Base-by-base conservation (phyloP, 805 yeast species). In the Sugiyamaella qingdaonensis region DNA sequence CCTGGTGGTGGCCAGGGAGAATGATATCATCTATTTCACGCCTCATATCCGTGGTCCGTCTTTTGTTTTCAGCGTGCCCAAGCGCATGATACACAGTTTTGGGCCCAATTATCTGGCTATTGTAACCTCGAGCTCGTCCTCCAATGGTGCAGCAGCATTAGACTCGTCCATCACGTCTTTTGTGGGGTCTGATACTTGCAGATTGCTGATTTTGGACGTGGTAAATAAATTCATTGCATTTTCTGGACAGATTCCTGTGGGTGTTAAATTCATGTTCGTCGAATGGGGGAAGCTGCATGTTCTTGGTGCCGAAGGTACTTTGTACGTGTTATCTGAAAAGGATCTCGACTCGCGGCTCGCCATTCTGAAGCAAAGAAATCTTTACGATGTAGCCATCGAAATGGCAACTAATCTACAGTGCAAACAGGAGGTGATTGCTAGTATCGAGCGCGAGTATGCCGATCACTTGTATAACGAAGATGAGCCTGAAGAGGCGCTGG, bases 301-400 rank as follows among this genome's bases (percentile, higher is more conserved):
- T 8, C 67, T 91, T 11, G 80, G 89, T 1, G 72, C 84, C 1
- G 95, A 90, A 65, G 97, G 97, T 0, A 69, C 86, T 1, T 69
- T 92, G 7, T 83, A 85, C 63, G 78, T 77, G 54, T 67, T 89
- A 13, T 81, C 78, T 42, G 95, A 88, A 62, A 85, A 84, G 59
- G 71, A 83, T 0, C 63, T 86, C 9, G 73, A 78, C n/a, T 82
- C 84, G 49, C 88, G 88, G 62, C 72, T 94, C 10, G 83, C 83
- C 18, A 78, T 83, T 7, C 76, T 89, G 5, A 73, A 84, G 19
- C 85, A 83, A 57, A 75, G 92, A 50, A 86, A 88, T 41, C 70
- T 88, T 10, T 91, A 78, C 60, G 78, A 81, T 11, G 75, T 85
- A 51, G 97, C 97, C 0, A 78, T 87, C 35, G 77, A 79, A 51